Evolutionary conservation across 1,284 basidiomycete species (phyloP).

Genomic region (Cystobasidium pallidum): DNA sequence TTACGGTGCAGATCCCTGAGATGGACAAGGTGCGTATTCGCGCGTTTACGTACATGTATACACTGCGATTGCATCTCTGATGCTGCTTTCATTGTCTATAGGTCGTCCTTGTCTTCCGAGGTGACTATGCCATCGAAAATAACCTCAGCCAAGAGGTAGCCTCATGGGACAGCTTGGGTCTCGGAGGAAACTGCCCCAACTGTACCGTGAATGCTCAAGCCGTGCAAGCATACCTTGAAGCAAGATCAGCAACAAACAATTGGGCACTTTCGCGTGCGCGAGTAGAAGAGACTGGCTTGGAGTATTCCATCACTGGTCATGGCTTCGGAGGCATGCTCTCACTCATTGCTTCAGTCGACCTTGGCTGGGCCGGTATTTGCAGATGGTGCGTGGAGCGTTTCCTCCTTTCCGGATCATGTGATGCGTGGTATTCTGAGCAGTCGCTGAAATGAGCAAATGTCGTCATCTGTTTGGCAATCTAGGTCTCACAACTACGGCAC

Average conservation of each 20-base stretch:
- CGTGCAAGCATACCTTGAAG: slow-evolving; percentile 39
- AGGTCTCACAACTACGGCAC: slow-evolving; percentile 37
- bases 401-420: too few species aligned
- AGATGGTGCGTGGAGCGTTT: slow-evolving; percentile 11
- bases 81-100: slow-evolving; percentile 2
- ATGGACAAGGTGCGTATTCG: slow-evolving; percentile 43
- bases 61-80: neutral
- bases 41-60: too few species aligned
- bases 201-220: slow-evolving; percentile 44
- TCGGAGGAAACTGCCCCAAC: slow-evolving; percentile 31
- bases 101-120: slow-evolving; percentile 45
- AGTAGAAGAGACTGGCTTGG: slow-evolving; percentile 34
- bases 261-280: slow-evolving; percentile 32
- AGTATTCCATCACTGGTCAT: slow-evolving; percentile 28
- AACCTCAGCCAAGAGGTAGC: slow-evolving; percentile 17
- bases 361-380: slow-evolving; percentile 39
- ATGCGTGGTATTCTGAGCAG: too few species aligned
- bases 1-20: slow-evolving; percentile 40
- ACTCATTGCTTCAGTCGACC: slow-evolving; percentile 43
- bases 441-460: neutral
- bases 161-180: slow-evolving; percentile 29
- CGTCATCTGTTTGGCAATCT: neutral
- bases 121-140: slow-evolving; percentile 37
- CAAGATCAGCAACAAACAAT: slow-evolving; percentile 44
- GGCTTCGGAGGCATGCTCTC: slow-evolving; percentile 44